These are phyloP conservation scores for Colletotrichum zoysiae DNA, from an alignment of 2,329 filamentous ascomycete genomes.

Conservation along the genomic window DNA sequence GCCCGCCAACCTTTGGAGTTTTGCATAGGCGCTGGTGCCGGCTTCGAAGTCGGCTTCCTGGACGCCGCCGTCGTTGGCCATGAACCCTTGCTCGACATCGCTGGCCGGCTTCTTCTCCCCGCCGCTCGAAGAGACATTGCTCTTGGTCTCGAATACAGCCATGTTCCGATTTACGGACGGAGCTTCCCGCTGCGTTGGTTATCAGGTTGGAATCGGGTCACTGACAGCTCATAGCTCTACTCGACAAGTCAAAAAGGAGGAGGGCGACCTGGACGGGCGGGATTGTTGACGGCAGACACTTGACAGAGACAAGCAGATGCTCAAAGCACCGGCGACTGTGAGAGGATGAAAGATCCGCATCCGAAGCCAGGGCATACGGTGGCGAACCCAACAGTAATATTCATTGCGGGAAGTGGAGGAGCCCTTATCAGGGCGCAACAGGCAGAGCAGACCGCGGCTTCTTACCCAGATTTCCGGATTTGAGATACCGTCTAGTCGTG, in stretches of 20 bases:
- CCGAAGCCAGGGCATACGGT: conserved; percentile 12
- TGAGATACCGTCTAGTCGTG: not conserved
- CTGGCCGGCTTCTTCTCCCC: conserved; percentile 29
- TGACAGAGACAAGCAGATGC: conserved; percentile 12
- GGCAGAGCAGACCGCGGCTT: conserved; percentile 14
- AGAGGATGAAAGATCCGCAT: conserved; percentile 22
- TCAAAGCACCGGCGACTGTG: conserved; percentile 23
- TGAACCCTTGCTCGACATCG: conserved; percentile 27
- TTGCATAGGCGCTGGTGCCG: conserved; percentile 45
- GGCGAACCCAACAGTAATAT: conserved; percentile 35
- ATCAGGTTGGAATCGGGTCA: conserved; percentile 13
- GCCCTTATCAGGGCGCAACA: conserved; percentile 34
- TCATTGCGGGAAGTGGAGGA: conserved; percentile 40
- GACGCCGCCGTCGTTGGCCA: conserved; percentile 25
- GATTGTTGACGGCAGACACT: not conserved
- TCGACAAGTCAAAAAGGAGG: not conserved
- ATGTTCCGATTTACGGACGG: conserved; percentile 4
- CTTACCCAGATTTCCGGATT: conserved; percentile 32
- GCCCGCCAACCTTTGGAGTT: conserved; percentile 71
- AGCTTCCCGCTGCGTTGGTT: conserved; percentile 6
- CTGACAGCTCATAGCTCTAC: conserved; percentile 28
- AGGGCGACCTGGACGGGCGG: not conserved
- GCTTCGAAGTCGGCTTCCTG: conserved; percentile 31
- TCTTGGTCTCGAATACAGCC: conserved; percentile 38
- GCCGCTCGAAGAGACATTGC: conserved; percentile 35